Conservation (phyloP, 2,329 filamentous ascomycete species). For the Talaromyces sp. region DNA sequence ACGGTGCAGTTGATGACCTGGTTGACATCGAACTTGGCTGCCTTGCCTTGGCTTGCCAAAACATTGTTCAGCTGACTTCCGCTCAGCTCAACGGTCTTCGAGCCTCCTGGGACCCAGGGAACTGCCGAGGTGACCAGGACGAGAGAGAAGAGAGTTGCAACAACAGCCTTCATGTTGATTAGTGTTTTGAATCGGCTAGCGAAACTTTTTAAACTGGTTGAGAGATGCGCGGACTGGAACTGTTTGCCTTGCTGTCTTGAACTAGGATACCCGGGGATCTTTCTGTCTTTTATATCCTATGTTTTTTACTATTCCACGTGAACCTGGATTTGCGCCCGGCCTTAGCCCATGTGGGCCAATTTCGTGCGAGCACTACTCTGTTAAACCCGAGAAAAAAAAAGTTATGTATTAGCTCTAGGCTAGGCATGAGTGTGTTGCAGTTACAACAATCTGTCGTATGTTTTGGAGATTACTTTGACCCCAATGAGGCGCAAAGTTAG, state of each 20-base stretch:
- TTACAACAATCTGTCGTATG: neutral
- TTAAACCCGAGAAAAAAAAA: neutral
- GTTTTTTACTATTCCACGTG: neutral
- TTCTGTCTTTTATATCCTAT: neutral
- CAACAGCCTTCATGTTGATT: constrained; percentile 16
- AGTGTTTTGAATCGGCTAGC: neutral
- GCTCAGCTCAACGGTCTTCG: constrained; percentile 2
- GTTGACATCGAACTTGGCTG: constrained; percentile 3
- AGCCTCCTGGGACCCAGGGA: constrained; percentile 2
- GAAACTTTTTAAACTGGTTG: neutral
- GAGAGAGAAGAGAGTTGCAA: constrained; percentile 11
- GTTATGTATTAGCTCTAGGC: neutral
- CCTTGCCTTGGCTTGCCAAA: neutral
- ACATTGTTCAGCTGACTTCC: constrained; percentile 12
- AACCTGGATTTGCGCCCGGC: neutral
- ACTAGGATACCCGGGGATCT: neutral
- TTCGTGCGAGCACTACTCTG: neutral
- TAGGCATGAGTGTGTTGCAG: neutral
- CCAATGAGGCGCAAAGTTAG: neutral
- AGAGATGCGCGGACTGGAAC: neutral
- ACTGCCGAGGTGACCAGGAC: constrained; percentile 9
- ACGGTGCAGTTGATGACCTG: constrained; percentile 17
- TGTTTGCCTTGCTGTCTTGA: neutral
- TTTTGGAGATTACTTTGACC: neutral
- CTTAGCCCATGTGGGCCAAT: neutral